phyloP scores from a whole-genome alignment of 2,329 filamentous ascomycete genomes.

The Tolypocladium endophyticum region DNA sequence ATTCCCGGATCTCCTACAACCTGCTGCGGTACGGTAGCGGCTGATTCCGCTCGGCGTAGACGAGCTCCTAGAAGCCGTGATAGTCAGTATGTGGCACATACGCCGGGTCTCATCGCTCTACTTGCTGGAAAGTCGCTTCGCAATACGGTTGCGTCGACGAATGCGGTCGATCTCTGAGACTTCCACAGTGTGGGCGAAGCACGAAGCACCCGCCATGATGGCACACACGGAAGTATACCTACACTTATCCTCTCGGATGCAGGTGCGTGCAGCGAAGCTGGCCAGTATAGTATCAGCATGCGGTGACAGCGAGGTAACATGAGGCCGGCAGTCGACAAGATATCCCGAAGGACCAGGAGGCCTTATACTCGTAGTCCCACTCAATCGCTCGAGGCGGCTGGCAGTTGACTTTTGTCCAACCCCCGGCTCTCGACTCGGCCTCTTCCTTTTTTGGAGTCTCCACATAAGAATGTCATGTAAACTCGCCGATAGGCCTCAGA shows the following conservation, averaged over 20 bases:
- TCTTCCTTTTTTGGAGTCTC: too few species aligned
- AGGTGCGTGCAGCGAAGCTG: background rate
- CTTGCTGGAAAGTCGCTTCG: background rate
- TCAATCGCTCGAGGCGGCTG: too few species aligned
- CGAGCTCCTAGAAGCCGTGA: background rate
- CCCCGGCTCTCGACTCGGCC: too few species aligned
- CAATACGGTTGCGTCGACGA: background rate
- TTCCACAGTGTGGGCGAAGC: background rate
- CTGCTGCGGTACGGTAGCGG: background rate
- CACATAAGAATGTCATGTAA: too few species aligned
- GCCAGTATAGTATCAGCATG: background rate
- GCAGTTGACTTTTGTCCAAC: too few species aligned
- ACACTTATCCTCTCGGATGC: background rate
- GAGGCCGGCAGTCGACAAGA: background rate
- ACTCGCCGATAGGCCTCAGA: too few species aligned
- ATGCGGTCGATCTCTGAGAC: background rate
- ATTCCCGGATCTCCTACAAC: background rate
- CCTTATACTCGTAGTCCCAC: background rate
- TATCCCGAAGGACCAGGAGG: background rate
- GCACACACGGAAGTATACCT: background rate
- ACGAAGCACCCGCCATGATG: background rate
- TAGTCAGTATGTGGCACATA: background rate
- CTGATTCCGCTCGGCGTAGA: background rate
- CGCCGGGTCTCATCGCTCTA: background rate
- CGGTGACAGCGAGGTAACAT: background rate